Evolutionary conservation across 1,139 yeast genomes (phyloP).

Genomic region (Geotrichum siamense): DNA sequence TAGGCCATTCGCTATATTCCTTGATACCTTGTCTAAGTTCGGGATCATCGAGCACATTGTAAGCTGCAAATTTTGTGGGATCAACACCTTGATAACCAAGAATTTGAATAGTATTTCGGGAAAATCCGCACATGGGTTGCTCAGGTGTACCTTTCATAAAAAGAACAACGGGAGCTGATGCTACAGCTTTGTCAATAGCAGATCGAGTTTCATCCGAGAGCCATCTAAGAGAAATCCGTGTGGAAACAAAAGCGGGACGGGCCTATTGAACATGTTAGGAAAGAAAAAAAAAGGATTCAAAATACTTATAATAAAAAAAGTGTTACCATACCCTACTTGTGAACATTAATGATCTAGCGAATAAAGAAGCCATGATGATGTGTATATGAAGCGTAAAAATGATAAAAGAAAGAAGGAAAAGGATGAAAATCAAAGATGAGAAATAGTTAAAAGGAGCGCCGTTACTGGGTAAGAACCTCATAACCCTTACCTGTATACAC

Average conservation of each 20-base stretch:
- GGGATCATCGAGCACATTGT: conserved; percentile 89
- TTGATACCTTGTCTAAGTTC: conserved; percentile 90
- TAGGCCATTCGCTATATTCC: conserved; percentile 94
- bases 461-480: not conserved
- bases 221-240: conserved; percentile 6
- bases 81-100: conserved; percentile 97
- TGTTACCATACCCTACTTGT: not conserved
- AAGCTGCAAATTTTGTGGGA: conserved; percentile 93
- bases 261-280: not conserved
- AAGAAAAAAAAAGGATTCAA: not conserved
- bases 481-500: conserved; percentile 1
- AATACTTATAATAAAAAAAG: not conserved
- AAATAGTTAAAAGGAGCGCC: not conserved
- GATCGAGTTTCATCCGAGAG: conserved; percentile 70
- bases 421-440: not conserved
- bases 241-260: not conserved
- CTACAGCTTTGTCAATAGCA: conserved; percentile 66
- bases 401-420: not conserved
- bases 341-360: conserved; percentile 6
- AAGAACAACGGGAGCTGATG: conserved; percentile 85
- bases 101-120: conserved; percentile 87
- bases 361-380: conserved; percentile 1
- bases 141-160: conserved; percentile 79
- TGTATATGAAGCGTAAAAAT: not conserved
- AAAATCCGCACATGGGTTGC: conserved; percentile 96